Conservation (phyloP, 768 basidiomycete species). For the Amanita subjunquillea region DNA sequence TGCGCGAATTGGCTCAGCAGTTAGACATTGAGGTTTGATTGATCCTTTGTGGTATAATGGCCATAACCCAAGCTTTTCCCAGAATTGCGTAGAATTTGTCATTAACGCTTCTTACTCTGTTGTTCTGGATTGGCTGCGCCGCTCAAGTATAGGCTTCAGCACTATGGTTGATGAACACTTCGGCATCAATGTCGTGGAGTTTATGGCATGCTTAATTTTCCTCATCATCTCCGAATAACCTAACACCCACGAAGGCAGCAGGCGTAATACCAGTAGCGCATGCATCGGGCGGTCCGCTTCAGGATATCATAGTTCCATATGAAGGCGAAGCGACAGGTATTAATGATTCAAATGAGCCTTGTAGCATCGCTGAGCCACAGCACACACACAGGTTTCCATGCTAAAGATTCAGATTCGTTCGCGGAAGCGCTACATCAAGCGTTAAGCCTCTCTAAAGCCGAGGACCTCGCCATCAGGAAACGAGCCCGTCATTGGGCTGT, state of each 20-base stretch:
- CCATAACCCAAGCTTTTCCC: conserved; percentile 5
- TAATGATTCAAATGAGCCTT: neutral
- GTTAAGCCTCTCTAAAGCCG: conserved; percentile 42
- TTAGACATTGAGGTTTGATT: conserved; percentile 53
- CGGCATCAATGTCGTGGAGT: conserved; percentile 96
- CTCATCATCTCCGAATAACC: neutral
- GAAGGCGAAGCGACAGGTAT: conserved; percentile 60
- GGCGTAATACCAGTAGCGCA: conserved; percentile 89
- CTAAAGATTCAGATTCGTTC: conserved; percentile 52
- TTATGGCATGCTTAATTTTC: conserved; percentile 58
- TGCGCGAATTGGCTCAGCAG: conserved; percentile 49
- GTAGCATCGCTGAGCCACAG: neutral
- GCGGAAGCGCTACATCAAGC: conserved; percentile 56
- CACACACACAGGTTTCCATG: conserved; percentile 59
- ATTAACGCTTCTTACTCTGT: conserved; percentile 74
- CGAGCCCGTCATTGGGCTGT: conserved; percentile 66
- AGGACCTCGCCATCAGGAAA: conserved; percentile 51
- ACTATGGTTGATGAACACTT: conserved; percentile 99
- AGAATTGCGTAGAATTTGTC: conserved; percentile 69
- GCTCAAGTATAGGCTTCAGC: conserved; percentile 77
- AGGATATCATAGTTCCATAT: conserved; percentile 84
- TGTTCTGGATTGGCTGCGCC: conserved; percentile 61
- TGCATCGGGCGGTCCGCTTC: conserved; percentile 84
- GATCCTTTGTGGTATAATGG: neutral
- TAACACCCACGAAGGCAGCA: conserved; percentile 53